Evolutionary conservation across 208 protist genomes (phyloP), one percentile per base, ranked within the genome.

Genomic region (Crithidia bombi): DNA sequence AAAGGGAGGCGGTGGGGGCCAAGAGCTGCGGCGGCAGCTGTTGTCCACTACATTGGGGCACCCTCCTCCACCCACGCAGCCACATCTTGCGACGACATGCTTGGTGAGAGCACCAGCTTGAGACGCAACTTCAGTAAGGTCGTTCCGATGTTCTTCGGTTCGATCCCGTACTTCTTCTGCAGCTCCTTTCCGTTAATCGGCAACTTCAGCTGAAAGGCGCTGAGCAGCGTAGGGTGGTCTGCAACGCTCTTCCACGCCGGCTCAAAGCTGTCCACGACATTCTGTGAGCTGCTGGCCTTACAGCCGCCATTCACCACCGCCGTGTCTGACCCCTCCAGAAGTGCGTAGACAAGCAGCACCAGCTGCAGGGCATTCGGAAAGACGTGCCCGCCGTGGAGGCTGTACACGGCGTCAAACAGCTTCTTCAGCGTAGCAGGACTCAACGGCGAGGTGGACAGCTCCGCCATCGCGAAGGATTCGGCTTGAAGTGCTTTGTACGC

Each of bases 161-260:
- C 46, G 38, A 96, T 62, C 0, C 73, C 66, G 26, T 82, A 72
- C 12, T 79, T 56, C 23, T 69, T 81, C 41, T 75, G 69, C 28
- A 96, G 67, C 30, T 91, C 84, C 49, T 85, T 86, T 15, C 91
- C 91, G 35, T 83, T 91, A 14, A 96, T 57, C 11, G 83, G 91
- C 21, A 93, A 63, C 23, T 67, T 64, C 14, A 83, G 36, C 12
- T 81, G 56, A 33, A 85, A 80, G 21, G 83, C 79, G 49, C 59
- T 44, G 0, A 93, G 61, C 46, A 96, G 57, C 30, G 72, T 65
- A 11, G 83, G 73, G 15, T 87, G 74, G 21, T 47, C 65, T 6
- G 64, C 72, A 35, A 96, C 26, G 23, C 46, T 49, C 15, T 47
- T 46, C 82, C 86, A 92, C 50, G 83, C 55, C 1, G 28, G 10